Percentiles rank a stretch among this genome's conserved stretches.
These are phyloP conservation scores for Macaranga tanarius DNA, from an alignment of 441 rosid species.

Conservation along the genomic window DNA sequence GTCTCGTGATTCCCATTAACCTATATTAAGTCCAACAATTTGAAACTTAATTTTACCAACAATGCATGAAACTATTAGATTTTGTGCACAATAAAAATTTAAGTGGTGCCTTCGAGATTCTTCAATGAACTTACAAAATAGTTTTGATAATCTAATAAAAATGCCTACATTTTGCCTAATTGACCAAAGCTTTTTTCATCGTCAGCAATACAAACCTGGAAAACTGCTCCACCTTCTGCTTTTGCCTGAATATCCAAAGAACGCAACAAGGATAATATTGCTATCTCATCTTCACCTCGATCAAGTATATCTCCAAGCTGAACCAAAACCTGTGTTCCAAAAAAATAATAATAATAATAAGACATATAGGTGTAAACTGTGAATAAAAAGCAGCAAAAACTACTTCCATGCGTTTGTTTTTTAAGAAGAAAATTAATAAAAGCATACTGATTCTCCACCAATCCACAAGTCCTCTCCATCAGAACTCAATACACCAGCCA, in stretches of 20 bases:
- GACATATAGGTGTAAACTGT: neutral
- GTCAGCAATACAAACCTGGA: constrained; percentile 55
- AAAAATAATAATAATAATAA: neutral
- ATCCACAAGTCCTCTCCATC: constrained; percentile 71
- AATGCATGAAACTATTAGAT: neutral
- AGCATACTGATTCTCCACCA: constrained; percentile 69
- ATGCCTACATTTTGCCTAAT: neutral
- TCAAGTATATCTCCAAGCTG: constrained; percentile 93
- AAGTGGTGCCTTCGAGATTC: no score
- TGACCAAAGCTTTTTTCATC: constrained; percentile 1
- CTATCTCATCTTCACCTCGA: constrained; percentile 86
- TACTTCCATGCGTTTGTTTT: no score
- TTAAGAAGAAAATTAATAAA: neutral
- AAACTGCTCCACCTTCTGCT: constrained; percentile 86
- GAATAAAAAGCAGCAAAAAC: neutral
- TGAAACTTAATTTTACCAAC: neutral
- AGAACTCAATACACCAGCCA: constrained; percentile 78
- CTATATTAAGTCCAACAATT: constrained; percentile 22
- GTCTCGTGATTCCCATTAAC: constrained; percentile 94
- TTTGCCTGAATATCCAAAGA: constrained; percentile 77
- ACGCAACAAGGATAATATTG: constrained; percentile 70
- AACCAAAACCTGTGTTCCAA: constrained; percentile 53
- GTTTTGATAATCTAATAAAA: no score
- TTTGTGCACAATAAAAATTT: no score
- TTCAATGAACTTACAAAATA: no score